Evolutionary conservation across 805 yeast species (phyloP).

Genomic region (Groenewaldozyma tartarivorans): DNA sequence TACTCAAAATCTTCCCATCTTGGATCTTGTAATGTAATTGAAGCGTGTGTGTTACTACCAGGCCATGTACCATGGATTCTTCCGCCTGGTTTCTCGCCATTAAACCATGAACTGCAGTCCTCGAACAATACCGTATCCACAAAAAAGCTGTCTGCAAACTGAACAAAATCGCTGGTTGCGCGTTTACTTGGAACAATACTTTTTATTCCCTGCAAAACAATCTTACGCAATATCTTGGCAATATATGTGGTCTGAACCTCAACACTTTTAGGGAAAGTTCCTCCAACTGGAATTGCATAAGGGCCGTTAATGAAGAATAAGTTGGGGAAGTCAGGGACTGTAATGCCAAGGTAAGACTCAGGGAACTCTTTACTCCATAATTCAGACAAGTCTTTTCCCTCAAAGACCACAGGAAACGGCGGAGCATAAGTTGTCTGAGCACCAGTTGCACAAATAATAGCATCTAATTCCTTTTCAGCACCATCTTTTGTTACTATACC

Average conservation of each 20-base stretch:
- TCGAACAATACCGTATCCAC: slow-evolving; percentile 5
- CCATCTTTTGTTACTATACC: slow-evolving; percentile 21
- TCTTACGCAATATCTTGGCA: slow-evolving; percentile 3
- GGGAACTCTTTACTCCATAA: slow-evolving; percentile 11
- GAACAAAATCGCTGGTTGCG: slow-evolving; percentile 1
- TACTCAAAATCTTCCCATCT: no score
- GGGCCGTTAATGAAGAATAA: slow-evolving; percentile 13
- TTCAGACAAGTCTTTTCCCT: slow-evolving; percentile 7
- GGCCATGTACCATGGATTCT: no score
- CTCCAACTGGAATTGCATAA: slow-evolving; percentile 5
- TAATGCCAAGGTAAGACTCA: slow-evolving; percentile 11
- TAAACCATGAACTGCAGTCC: slow-evolving; percentile 9
- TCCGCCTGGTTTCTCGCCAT: no score
- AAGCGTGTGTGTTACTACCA: no score
- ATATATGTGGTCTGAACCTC: slow-evolving; percentile 8
- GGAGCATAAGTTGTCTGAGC: slow-evolving; percentile 9
- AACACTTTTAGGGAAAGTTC: slow-evolving; percentile 4
- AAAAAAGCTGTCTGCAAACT: slow-evolving; percentile 1
- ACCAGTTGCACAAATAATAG: slow-evolving; percentile 11
- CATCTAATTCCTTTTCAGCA: slow-evolving; percentile 20
- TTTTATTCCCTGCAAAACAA: slow-evolving; percentile 6
- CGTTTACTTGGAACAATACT: slow-evolving; percentile 3
- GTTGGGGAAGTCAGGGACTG: slow-evolving; percentile 16
- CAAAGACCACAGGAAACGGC: slow-evolving; percentile 6
- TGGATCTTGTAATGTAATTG: no score